Base-by-base conservation (phyloP, 768 basidiomycete species). In the Auriscalpium orientale region DNA sequence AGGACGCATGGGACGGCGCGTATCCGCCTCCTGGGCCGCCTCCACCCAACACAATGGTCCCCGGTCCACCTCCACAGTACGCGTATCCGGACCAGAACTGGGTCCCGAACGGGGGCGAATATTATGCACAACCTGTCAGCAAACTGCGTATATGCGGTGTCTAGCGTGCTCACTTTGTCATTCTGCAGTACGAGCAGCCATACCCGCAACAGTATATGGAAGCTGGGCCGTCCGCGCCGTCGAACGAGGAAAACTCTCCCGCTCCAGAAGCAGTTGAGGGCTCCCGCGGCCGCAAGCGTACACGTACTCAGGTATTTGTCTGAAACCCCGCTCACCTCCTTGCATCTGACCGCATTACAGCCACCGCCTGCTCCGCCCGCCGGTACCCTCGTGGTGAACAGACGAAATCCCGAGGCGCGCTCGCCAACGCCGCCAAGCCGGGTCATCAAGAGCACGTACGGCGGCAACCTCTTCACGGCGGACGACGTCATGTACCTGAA, bases 391-490 rank as follows among this genome's bases (percentile, higher is more conserved):
- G 88, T 89, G 8, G 74, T 79, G 0, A 89, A 84, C 63, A 78
- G 83, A 28, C 79, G 80, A 53, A 77, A 75, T 35, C 85, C 85
- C 0, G 79, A 83, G 18, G 85, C 85, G 13, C 80, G 90, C 3
- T 92, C 90, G 21, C 91, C 91, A 4, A 89, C 89, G 0, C 91
- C 91, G 12, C 91, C 91, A 18, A 81, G 79, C 6, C 81, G 89
- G 15, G 84, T 91, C 20, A 84, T 93, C 66, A 91, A 90, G 70
- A 92, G 90, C 64, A 91, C 90, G 0, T 92, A 91, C 64, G 91
- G 91, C 46, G 91, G 91, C 13, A 92, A 93, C 65, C 67, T 91
- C 40, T 93, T 93, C 65, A 93, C 91, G 0, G 77, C 84, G 2
- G 91, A 92, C 49, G 91, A 93, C 65, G 82, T 93, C 44, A 55